Conservation (phyloP, 78 protist species). For the Dictyostelium brefeldianum region DNA sequence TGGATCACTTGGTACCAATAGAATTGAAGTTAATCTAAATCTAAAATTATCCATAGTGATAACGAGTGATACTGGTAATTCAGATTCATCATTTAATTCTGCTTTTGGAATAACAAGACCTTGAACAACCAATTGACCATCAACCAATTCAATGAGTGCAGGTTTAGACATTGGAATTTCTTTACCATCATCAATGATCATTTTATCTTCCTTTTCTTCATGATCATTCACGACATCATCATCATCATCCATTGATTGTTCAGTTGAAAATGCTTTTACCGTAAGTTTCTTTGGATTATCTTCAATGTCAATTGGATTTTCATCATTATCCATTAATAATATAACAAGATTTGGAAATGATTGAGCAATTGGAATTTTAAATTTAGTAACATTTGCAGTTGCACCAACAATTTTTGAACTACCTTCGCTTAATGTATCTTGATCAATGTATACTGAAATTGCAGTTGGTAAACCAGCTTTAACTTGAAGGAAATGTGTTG, state of each 20-base stretch:
- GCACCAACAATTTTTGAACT: neutral
- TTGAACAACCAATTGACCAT: conserved; percentile 8
- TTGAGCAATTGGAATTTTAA: neutral
- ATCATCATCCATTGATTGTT: neutral
- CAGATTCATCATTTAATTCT: conserved; percentile 10
- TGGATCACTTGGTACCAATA: conserved; percentile 30
- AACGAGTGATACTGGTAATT: neutral
- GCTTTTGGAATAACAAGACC: neutral
- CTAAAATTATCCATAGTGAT: neutral
- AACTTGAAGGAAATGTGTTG: conserved; percentile 5
- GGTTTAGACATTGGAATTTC: neutral
- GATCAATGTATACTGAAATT: neutral
- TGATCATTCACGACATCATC: neutral
- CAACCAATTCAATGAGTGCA: neutral
- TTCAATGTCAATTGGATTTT: neutral
- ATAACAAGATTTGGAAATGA: neutral
- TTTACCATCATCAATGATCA: conserved; percentile 3
- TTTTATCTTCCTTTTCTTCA: neutral
- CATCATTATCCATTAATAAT: neutral
- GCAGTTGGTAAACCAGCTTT: neutral
- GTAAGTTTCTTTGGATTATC: neutral
- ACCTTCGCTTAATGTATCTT: neutral
- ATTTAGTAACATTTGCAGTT: no score
- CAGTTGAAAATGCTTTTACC: neutral
- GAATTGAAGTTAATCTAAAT: neutral